phyloP scores from a whole-genome alignment of 2,329 filamentous ascomycete genomes.

The Tolypocladium ovalisporum region DNA sequence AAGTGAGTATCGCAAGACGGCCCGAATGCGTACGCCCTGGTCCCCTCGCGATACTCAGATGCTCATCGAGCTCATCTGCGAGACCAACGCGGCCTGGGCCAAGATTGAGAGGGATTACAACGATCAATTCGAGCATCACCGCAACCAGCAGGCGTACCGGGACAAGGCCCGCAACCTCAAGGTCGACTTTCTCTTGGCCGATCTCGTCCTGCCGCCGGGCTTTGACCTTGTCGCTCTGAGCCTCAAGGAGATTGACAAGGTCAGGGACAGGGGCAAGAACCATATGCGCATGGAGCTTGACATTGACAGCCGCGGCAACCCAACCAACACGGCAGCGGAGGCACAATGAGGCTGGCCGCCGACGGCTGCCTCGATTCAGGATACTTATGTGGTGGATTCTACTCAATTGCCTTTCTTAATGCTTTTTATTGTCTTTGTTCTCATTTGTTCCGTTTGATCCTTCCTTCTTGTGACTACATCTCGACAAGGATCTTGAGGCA shows the following conservation, averaged over 20 bases:
- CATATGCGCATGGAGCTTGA: constrained; percentile 36
- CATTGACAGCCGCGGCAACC: constrained; percentile 24
- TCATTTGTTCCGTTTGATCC: neutral
- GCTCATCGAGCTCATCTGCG: constrained; percentile 31
- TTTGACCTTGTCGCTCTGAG: constrained; percentile 41
- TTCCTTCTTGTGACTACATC: neutral
- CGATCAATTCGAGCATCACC: constrained; percentile 27
- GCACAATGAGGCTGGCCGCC: neutral
- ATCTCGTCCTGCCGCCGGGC: constrained; percentile 30
- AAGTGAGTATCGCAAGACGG: neutral
- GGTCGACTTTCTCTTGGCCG: constrained; percentile 36
- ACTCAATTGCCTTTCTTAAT: neutral
- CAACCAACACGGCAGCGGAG: constrained; percentile 24
- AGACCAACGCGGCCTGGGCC: constrained; percentile 16
- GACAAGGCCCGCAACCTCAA: constrained; percentile 49
- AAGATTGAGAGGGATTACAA: constrained; percentile 19
- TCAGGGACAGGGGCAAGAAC: constrained; percentile 34
- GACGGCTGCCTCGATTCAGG: neutral
- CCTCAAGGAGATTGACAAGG: constrained; percentile 33
- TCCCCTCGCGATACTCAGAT: constrained; percentile 25
- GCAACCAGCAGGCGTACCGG: constrained; percentile 44
- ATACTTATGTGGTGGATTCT: neutral
- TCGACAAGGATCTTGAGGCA: neutral
- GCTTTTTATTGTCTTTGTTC: neutral
- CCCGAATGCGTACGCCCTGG: constrained; percentile 27